Evolutionary conservation across 257 asterid species (phyloP).

Genomic region (Gentiana straminea): DNA sequence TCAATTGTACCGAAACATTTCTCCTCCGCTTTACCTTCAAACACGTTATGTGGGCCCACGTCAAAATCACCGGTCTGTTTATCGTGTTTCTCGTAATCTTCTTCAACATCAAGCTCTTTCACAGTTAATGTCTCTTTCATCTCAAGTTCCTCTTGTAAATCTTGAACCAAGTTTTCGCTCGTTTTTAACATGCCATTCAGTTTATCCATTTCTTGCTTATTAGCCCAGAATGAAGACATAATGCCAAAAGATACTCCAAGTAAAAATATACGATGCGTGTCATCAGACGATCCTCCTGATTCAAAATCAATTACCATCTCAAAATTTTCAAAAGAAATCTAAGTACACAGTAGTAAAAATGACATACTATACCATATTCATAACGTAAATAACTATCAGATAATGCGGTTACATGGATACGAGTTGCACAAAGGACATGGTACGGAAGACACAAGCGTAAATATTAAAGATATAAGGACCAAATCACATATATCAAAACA

Average conservation of each 20-base stretch:
- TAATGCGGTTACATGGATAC: not conserved
- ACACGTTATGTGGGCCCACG: conserved; percentile 18
- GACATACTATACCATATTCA: no score
- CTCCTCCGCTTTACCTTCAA: conserved; percentile 36
- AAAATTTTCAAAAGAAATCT: not conserved
- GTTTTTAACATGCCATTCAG: conserved; percentile 53
- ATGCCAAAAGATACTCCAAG: conserved; percentile 69
- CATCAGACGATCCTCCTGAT: conserved; percentile 64
- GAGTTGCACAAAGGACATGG: no score
- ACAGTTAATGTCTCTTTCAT: conserved; percentile 82
- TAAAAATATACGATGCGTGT: conserved; percentile 34
- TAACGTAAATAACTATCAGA: not conserved
- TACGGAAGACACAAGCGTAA: no score
- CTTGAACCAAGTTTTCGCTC: conserved; percentile 67
- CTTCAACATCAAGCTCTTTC: conserved; percentile 60
- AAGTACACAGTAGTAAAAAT: no score
- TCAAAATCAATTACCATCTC: conserved; percentile 16
- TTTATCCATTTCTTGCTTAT: conserved; percentile 47
- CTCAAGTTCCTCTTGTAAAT: conserved; percentile 90
- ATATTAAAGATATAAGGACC: no score
- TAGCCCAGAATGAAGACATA: conserved; percentile 37
- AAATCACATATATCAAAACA: not conserved
- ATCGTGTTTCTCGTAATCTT: conserved; percentile 39
- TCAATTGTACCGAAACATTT: conserved; percentile 66
- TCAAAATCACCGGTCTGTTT: conserved; percentile 23